A percentile compares a stretch with the other conserved stretches of the same genome.
Conservation (phyloP, 2,329 filamentous ascomycete species). For the Fusarium agapanthi region DNA sequence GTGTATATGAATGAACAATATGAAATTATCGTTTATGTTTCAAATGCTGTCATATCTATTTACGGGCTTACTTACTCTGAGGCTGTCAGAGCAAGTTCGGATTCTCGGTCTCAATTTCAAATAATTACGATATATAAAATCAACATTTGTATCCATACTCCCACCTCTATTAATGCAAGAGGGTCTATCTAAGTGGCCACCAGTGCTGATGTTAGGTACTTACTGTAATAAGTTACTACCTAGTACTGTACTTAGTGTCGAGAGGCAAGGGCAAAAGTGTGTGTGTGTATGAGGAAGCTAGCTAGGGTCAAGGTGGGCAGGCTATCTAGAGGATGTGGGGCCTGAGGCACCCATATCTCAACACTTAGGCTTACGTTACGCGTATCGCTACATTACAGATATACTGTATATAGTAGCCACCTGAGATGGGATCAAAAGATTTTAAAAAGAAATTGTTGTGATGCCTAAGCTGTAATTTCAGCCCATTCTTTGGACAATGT, state of each 20-base stretch:
- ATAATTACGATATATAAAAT: not conserved
- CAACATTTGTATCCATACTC: not conserved
- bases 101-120: not conserved
- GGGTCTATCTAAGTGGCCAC: not conserved
- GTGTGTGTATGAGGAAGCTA: too few relatives aligned
- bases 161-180: not conserved
- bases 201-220: not conserved
- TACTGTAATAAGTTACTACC: not conserved
- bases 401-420: not conserved
- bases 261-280: too few relatives aligned
- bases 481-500: not conserved
- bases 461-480: slow-evolving; percentile 13
- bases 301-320: too few relatives aligned
- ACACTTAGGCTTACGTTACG: not conserved
- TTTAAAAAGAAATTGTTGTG: not conserved
- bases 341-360: too few relatives aligned
- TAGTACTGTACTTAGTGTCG: too few relatives aligned
- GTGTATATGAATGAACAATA: not conserved
- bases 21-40: not conserved
- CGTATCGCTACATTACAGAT: not conserved
- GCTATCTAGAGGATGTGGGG: too few relatives aligned
- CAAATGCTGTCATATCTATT: not conserved
- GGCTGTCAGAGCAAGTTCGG: not conserved
- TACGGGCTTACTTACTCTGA: not conserved
- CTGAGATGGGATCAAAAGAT: not conserved